Base-by-base conservation (phyloP, 2,329 filamentous ascomycete genomes). In the Botryosphaeria agaves region DNA sequence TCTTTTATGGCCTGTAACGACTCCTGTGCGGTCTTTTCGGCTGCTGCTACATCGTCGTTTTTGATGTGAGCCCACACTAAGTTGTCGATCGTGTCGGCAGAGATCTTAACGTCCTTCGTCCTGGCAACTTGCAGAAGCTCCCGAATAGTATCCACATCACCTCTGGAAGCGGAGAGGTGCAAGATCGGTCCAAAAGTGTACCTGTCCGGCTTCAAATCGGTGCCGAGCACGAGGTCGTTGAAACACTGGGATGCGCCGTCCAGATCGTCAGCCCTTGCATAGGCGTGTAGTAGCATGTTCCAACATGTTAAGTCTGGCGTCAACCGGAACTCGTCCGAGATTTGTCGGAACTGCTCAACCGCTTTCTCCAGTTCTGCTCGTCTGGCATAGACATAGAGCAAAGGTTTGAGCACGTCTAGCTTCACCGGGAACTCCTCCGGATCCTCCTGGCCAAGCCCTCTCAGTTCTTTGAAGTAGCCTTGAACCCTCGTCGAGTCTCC, bases 251-350 rank as follows among this genome's bases (percentile, higher is more conserved):
- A 56, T 8, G 75, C 76, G 5, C 69, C 68, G n/a, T 70, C 59
- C 26, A 80, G 65, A 45, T 89, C 72, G 28, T 70, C 63, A 1
- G 67, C 66, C 40, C 71, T 72, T 12, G 65, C 63, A 50, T 84
- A 69, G 3, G 77, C 75, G 42, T 76, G 71, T 27, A 95, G 59
- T 17, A 93, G 52, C 14, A 75, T 72, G 45, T 92, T 92, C 76
- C 78, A 92, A 37, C 67, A 71, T 20, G 61, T 48, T 1, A 64
- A 49, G 38, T 72, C 69, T 5, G 75, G 76, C 25, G 57, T 39
- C 11, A 77, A 41, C 1, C 57, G 52, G 42, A 73, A 75, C 29
- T 69, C 59, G 5, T 53, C 41, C 15, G 48, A 46, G 33, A 89
- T 69, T n/a, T 64, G 59, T 28, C 69, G 46, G 36, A 94, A 77